Base-by-base conservation (phyloP, 2,329 filamentous ascomycete genomes). In the Aspergillus ibericus region DNA sequence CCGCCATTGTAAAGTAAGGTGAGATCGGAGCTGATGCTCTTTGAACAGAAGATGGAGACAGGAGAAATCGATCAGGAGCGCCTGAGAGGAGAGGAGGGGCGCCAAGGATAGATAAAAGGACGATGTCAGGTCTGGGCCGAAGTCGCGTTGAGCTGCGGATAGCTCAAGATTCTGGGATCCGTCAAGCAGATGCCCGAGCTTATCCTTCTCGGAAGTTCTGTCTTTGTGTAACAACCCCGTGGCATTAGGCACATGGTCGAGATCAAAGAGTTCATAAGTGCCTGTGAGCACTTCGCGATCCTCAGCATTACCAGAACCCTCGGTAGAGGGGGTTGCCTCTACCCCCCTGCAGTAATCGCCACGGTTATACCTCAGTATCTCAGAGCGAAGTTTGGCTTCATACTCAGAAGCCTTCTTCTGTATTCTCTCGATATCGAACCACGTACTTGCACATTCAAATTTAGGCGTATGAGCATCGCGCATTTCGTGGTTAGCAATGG, bases 1-100 rank as follows among this genome's bases (percentile, higher is more conserved):
- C 44, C 88, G 84, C 59, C 85, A 86, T 68, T 96, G 92, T 1
- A 96, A 70, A 4, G 82, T 80, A 0, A 98, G 77, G 69, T 98
- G 92, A 1, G 84, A 78, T 15, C 85, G 83, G 4, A 99, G 76
- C 9, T 85, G 80, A 69, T 96, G 90, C 5, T 86, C 81, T 16
- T 83, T 83, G 71, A 97, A 96, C 18, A 98, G 83, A 8, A 96
- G 79, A 16, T 85, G 82, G 66, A 96, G 84, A 57, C 90, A 90
- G 53, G 90, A 88, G 29, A 85, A 85, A 64, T 93, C 95, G 36
- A 96, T 82, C 0, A 96, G 78, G 42, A 86, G 84, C 6, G 91
- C 86, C 74, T 98, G 93, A 0, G 87, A 84, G 8, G 83, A 78
- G 15, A 96, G 82, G 15, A 93, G 80, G 0, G 91, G 89, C 1